Conservation (phyloP, 768 basidiomycete genomes). For the Pleurotus platypus region DNA sequence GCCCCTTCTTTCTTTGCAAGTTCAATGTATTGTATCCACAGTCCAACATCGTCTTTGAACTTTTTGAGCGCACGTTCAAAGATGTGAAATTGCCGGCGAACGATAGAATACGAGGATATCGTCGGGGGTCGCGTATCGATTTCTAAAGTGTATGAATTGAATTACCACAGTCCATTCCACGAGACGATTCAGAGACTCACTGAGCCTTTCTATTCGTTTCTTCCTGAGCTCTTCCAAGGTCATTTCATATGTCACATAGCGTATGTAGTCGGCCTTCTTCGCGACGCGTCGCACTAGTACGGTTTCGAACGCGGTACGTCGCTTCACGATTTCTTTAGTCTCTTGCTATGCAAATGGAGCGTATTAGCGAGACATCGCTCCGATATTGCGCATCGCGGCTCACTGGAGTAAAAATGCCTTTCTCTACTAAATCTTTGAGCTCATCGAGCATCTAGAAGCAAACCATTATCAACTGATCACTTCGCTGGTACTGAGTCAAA, state of each 20-base stretch:
- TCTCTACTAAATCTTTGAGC: constrained; percentile 88
- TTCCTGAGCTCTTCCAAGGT: constrained; percentile 74
- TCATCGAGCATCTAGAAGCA: constrained; percentile 81
- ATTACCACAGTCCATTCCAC: too few relatives aligned
- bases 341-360: constrained; percentile 49
- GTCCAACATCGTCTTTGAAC: constrained; percentile 82
- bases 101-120: constrained; percentile 81
- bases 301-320: constrained; percentile 79
- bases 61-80: constrained; percentile 87
- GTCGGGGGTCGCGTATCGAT: constrained; percentile 48
- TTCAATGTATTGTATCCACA: constrained; percentile 89
- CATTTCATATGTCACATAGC: constrained; percentile 93
- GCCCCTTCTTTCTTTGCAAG: constrained; percentile 81
- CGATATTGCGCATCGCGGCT: constrained; percentile 17
- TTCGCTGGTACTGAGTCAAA: constrained; percentile 9
- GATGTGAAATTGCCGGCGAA: constrained; percentile 81
- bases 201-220: constrained; percentile 69
- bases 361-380: neutral
- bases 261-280: constrained; percentile 84
- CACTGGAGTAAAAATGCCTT: constrained; percentile 79
- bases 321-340: constrained; percentile 80
- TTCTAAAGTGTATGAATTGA: constrained; percentile 17
- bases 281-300: constrained; percentile 80
- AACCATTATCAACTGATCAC: constrained; percentile 5
- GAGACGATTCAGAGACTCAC: constrained; percentile 28